Base-by-base conservation (phyloP, 1,284 basidiomycete genomes). In the Cutaneotrichosporon cavernicola region DNA sequence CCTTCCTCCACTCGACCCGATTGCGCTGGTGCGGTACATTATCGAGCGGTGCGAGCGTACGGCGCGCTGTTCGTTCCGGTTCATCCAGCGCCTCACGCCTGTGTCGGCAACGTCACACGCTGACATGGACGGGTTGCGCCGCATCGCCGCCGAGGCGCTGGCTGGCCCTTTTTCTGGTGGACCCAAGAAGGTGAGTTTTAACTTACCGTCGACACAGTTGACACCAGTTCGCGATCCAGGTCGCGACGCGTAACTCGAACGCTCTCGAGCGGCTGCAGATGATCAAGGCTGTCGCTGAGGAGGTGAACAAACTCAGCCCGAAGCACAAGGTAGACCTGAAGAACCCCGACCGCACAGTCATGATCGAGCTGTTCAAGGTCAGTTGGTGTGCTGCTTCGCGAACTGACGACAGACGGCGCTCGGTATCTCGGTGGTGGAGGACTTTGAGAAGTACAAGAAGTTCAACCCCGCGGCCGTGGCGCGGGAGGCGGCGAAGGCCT, bases 261-360 rank as follows among this genome's bases (percentile, higher is more conserved):
- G 71, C 69, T 51, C 56, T 79, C 5, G 73, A 74, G 13, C 55
- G 76, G 22, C 64, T 79, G 61, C 71, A 76, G 16, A 72, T 77
- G 72, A 79, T 79, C 67, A 71, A 72, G 52, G 65, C 70, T 0
- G 69, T 77, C 14, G 77, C 77, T 4, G 73, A 75, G 38, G 63
- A 72, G 31, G 73, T 79, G 4, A 58, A 61, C 14, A 70, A 69
- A 46, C 64, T 78, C 5, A 68, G 67, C 18, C 51, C 58, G 9
- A 70, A 65, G 2, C 77, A 79, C 61, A 69, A 56, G 18, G 77
- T 79, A 8, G 76, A 79, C 65, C 67, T 79, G 46, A 72, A 66
- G 46, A 67, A 75, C 53, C 71, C 74, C 0, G 75, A 78, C 47
- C 59, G 70, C 58, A 78, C 76, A 9, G 72, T 79, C 16, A 32